Evolutionary conservation across 805 yeast genomes (phyloP).

Genomic region (Ogataea nitratoaversa): DNA sequence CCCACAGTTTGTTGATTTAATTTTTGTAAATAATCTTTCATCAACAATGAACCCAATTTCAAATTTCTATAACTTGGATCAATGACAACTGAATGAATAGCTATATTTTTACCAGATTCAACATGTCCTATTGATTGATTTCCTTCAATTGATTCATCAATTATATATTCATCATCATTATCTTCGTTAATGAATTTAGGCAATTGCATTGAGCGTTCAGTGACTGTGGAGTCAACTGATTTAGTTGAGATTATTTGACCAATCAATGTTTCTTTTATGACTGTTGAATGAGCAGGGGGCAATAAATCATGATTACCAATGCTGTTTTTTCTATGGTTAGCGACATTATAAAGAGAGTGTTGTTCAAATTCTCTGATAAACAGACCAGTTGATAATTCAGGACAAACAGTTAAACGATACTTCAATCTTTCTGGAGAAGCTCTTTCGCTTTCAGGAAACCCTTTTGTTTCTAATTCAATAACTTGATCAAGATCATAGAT

Average conservation of each 20-base stretch:
- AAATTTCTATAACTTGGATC: constrained; percentile 75
- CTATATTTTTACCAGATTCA: constrained; percentile 71
- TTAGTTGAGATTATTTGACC: constrained; percentile 84
- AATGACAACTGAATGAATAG: constrained; percentile 78
- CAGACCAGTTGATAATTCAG: constrained; percentile 86
- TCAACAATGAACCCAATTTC: constrained; percentile 75
- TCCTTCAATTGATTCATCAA: constrained; percentile 15
- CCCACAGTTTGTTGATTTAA: constrained; percentile 84
- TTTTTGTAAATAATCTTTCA: constrained; percentile 89
- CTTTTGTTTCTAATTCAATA: constrained; percentile 54
- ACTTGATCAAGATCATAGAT: constrained; percentile 67
- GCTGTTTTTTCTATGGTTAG: constrained; percentile 10
- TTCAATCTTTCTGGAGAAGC: constrained; percentile 56
- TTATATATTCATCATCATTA: neutral
- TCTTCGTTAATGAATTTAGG: constrained; percentile 35
- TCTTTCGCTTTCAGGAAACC: constrained; percentile 70
- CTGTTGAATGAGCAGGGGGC: constrained; percentile 46
- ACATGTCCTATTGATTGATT: constrained; percentile 51
- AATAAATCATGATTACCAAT: constrained; percentile 18
- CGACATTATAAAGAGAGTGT: constrained; percentile 4
- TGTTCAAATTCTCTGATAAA: constrained; percentile 64
- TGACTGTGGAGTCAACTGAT: constrained; percentile 42
- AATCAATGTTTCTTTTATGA: constrained; percentile 58
- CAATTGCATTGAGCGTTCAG: constrained; percentile 56
- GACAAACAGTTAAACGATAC: constrained; percentile 77